Conservation (phyloP, 306 rosid species). For the Sicyos baderoa region DNA sequence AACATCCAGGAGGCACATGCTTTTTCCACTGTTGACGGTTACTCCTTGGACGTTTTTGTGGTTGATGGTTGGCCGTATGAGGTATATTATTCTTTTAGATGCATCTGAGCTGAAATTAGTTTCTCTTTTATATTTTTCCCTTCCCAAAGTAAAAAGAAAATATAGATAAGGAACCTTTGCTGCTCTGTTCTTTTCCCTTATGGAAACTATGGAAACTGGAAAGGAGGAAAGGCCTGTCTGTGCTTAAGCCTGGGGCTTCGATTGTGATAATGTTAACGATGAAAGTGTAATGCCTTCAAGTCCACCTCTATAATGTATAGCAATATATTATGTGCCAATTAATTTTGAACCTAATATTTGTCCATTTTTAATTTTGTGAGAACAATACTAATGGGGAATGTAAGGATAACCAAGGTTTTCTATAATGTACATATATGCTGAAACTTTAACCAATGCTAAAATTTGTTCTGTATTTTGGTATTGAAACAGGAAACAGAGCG, state of each 20-base stretch:
- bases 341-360: not conserved
- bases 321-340: not conserved
- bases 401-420: not conserved
- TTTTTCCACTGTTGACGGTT: slow-evolving; percentile 86
- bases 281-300: not conserved
- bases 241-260: not conserved
- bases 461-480: slow-evolving; percentile 18
- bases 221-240: not conserved
- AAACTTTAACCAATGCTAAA: not conserved
- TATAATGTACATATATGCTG: not conserved
- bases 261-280: not conserved
- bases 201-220: too few species aligned
- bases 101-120: not conserved
- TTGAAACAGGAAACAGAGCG: slow-evolving; percentile 72
- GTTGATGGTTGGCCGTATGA: slow-evolving; percentile 98
- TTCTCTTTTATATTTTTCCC: not conserved
- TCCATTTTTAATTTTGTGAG: not conserved
- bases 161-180: not conserved
- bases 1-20: slow-evolving; percentile 99
- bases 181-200: not conserved
- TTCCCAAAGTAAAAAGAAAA: not conserved
- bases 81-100: slow-evolving; percentile 37
- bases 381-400: not conserved
- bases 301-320: not conserved
- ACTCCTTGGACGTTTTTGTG: slow-evolving; percentile 94